Conservation (phyloP, 2,329 filamentous ascomycete species). For the Chaetothyriales sp. region DNA sequence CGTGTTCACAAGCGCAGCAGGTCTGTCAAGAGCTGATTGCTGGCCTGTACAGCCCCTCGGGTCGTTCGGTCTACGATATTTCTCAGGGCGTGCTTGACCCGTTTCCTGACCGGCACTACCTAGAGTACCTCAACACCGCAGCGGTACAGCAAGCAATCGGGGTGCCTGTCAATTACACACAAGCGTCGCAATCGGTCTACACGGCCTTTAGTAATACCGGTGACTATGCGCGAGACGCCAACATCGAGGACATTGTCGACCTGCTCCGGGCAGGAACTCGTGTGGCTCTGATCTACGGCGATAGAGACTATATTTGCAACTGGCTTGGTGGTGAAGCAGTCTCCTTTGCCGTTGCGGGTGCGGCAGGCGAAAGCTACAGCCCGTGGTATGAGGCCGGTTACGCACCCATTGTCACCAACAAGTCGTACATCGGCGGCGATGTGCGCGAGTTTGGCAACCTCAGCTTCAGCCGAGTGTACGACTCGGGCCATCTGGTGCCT, state of each 20-base stretch:
- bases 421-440: constrained; percentile 33
- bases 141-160: constrained; percentile 42
- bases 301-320: constrained; percentile 21
- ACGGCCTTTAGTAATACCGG: constrained; percentile 16
- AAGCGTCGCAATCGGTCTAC: constrained; percentile 21
- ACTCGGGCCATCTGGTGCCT: constrained; percentile 38
- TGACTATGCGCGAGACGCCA: constrained; percentile 18
- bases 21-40: constrained; percentile 25
- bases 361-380: constrained; percentile 11
- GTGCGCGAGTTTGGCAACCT: constrained; percentile 26
- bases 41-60: constrained; percentile 24
- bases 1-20: constrained; percentile 17
- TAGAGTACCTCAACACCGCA: constrained; percentile 43
- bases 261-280: constrained; percentile 26
- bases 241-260: constrained; percentile 18
- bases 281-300: constrained; percentile 32
- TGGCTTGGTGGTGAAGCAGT: constrained; percentile 35
- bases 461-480: constrained; percentile 36
- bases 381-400: constrained; percentile 29
- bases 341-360: constrained; percentile 29
- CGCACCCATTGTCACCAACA: constrained; percentile 34
- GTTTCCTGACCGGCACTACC: constrained; percentile 42
- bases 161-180: constrained; percentile 30
- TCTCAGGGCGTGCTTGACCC: constrained; percentile 41
- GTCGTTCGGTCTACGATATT: constrained; percentile 39